Evolutionary conservation across 192 early-diverging fungal species (phyloP), one percentile per base, ranked within the genome.

Genomic region (Coemansia sp.): DNA sequence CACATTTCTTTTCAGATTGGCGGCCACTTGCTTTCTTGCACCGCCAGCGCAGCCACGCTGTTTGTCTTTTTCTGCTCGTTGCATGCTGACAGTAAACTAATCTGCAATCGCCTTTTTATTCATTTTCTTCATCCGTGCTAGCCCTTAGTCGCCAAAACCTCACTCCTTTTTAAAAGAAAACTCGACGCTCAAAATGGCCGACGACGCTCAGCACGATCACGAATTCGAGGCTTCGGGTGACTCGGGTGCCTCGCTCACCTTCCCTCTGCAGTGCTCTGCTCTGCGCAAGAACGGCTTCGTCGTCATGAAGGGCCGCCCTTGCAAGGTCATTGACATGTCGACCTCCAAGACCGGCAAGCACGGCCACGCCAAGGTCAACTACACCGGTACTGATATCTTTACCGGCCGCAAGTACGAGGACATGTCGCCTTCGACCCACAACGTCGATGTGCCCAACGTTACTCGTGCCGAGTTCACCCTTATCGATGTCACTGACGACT

Each of bases 321-420:
- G 95, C 85, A 97, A 97, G 88, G 94, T 97, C 51, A 87, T 97
- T 51, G 95, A 97, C 77, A 95, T 97, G 90, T 93, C 92, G 50
- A 97, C 95, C 80, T 95, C 93, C 83, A 97, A 97, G 88, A 97
- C 95, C 65, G 95, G 95, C 71, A 97, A 97, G 91, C 95, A 97
- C 91, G 95, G 93, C 60, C 95, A 97, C 88, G 94, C 94, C 82
- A 97, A 97, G 91, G 94, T 97, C 62, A 83, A 97, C 82, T 80
- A 93, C 79, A 86, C 90, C 37, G 94, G 84, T 65, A 83, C 86
- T 58, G 94, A 96, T 76, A 93, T 97, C 82, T 97, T 97, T 83
- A 97, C 88, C 66, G 86, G 85, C 79, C 92, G 91, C 88, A 97
- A 97, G 87, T 81, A 88, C 70, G 95, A 97, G 83, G 95, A 97